These are phyloP conservation scores for Sclerotinia minor DNA, from an alignment of 2,329 filamentous ascomycete species.

Conservation along the genomic window DNA sequence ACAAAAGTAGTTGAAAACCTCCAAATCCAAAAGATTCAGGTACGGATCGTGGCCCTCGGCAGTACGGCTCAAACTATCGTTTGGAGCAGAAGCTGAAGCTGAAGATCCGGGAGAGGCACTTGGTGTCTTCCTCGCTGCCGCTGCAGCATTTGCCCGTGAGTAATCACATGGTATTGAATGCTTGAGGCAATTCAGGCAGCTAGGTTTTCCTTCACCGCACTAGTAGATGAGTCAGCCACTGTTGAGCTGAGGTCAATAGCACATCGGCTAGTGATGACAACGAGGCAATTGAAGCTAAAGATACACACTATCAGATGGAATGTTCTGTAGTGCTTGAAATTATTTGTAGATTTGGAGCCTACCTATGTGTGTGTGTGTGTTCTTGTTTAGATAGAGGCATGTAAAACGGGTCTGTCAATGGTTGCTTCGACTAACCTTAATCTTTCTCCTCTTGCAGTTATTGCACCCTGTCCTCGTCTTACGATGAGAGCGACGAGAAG, in stretches of 20 bases:
- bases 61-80: not conserved
- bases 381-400: not conserved
- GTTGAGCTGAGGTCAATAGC: not conserved
- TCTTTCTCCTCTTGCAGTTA: slow-evolving; percentile 21
- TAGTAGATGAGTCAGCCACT: slow-evolving; percentile 27
- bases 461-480: slow-evolving; percentile 21
- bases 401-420: too few relatives aligned
- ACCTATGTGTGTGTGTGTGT: not conserved
- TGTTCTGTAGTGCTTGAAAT: not conserved
- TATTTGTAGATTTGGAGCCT: not conserved
- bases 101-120: not conserved
- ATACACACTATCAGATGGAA: not conserved
- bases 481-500: slow-evolving; percentile 18
- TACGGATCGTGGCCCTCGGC: not conserved
- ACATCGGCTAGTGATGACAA: not conserved
- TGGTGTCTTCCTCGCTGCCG: not conserved
- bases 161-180: slow-evolving; percentile 25
- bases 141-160: slow-evolving; percentile 1
- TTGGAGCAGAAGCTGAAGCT: not conserved
- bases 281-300: not conserved
- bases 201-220: slow-evolving; percentile 28
- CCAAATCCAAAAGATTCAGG: slow-evolving; percentile 43
- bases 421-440: slow-evolving; percentile 9
- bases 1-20: slow-evolving; percentile 53
- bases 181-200: slow-evolving; percentile 27